A percentile compares a stretch with the other conserved stretches of the same genome.
These are phyloP conservation scores for Rhododendron molle DNA, from an alignment of 148 eudicot species.

Conservation along the genomic window DNA sequence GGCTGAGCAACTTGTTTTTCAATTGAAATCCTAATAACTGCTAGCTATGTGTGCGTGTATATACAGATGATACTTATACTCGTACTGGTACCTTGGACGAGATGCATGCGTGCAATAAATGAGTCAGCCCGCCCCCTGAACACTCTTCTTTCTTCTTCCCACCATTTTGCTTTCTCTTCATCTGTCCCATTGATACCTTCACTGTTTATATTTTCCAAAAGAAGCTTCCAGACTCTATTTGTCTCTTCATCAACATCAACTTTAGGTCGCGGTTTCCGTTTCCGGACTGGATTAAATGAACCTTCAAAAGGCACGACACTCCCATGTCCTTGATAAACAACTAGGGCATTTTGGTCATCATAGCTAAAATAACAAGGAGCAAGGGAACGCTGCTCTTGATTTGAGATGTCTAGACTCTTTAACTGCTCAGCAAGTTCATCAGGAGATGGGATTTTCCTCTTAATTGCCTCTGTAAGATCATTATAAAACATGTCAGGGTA, in stretches of 20 bases:
- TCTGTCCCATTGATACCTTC: constrained; percentile 92
- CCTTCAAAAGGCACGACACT: neutral
- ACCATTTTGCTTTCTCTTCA: constrained; percentile 89
- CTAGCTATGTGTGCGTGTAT: neutral
- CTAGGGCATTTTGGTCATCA: neutral
- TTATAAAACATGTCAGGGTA: neutral
- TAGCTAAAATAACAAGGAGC: neutral
- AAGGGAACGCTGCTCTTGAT: neutral
- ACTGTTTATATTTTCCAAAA: constrained; percentile 67
- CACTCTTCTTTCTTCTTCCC: constrained; percentile 81
- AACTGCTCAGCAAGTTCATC: neutral
- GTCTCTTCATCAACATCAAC: constrained; percentile 98
- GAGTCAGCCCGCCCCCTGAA: constrained; percentile 85
- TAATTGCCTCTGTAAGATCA: neutral
- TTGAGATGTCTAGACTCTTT: neutral
- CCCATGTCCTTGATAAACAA: constrained; percentile 1
- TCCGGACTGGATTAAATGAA: constrained; percentile 18
- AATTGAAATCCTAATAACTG: neutral
- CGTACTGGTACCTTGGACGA: constrained; percentile 73
- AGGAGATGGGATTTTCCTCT: neutral
- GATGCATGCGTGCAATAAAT: constrained; percentile 95
- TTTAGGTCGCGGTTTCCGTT: constrained; percentile 60
- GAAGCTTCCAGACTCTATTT: constrained; percentile 78
- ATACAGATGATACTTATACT: neutral
- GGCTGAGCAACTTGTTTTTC: neutral